Percentiles rank a stretch among this genome's conserved stretches.
These are phyloP conservation scores for Malassezia globosa DNA, from an alignment of 1,284 basidiomycete genomes.

Conservation along the genomic window DNA sequence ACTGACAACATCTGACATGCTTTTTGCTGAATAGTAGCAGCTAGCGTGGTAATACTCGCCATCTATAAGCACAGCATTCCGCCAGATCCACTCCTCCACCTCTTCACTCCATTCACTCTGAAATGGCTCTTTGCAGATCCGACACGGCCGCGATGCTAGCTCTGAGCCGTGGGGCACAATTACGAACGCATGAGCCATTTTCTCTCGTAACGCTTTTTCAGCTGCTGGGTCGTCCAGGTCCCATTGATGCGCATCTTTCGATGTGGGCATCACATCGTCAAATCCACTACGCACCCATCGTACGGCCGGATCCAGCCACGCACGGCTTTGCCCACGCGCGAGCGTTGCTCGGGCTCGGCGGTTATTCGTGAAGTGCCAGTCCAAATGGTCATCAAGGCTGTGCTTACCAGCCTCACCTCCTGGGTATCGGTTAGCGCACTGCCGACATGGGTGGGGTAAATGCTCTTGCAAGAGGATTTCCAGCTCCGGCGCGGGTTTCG, in stretches of 20 bases:
- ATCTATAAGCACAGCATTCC: conserved; percentile 72
- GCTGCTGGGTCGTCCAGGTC: conserved; percentile 52
- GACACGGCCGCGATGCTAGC: conserved; percentile 75
- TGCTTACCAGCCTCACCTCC: conserved; percentile 62
- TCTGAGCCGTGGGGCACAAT: conserved; percentile 65
- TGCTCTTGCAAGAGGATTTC: conserved; percentile 48
- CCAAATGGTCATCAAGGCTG: conserved; percentile 75
- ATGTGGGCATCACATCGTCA: conserved; percentile 20
- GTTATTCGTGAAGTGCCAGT: conserved; percentile 94
- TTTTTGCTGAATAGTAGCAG: conserved; percentile 43
- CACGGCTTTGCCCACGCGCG: conserved; percentile 75
- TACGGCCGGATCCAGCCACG: conserved; percentile 76
- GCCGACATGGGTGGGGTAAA: conserved; percentile 74
- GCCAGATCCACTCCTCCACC: conserved; percentile 98
- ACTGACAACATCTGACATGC: conserved; percentile 27
- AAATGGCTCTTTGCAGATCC: conserved; percentile 88
- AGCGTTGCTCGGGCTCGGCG: conserved; percentile 70
- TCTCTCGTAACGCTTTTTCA: conserved; percentile 57
- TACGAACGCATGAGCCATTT: conserved; percentile 53
- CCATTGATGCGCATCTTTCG: conserved; percentile 51
- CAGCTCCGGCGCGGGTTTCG: conserved; percentile 55
- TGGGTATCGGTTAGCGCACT: conserved; percentile 79
- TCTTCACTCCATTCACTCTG: conserved; percentile 89
- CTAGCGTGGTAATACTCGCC: conserved; percentile 49
- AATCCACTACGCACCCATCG: conserved; percentile 50